These are phyloP conservation scores for Didymella glomerata DNA, from an alignment of 2,329 filamentous ascomycete genomes.

Conservation along the genomic window DNA sequence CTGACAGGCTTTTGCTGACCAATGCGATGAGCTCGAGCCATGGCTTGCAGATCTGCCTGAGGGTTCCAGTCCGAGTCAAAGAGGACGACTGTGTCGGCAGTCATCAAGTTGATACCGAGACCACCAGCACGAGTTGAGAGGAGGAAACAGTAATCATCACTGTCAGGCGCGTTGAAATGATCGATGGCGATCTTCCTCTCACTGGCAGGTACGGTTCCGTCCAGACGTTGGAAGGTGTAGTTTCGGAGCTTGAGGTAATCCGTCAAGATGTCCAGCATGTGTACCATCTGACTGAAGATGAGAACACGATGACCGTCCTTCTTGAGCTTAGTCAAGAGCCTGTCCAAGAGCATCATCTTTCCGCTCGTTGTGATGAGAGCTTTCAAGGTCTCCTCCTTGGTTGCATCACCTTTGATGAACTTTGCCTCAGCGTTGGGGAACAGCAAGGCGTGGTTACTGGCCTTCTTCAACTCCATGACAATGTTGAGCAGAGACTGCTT, in stretches of 20 bases:
- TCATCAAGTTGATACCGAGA: constrained; percentile 99
- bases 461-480: constrained; percentile 99
- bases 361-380: constrained; percentile 95
- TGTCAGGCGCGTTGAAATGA: constrained; percentile 96
- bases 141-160: constrained; percentile 95
- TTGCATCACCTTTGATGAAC: constrained; percentile 79
- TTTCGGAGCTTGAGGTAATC: constrained; percentile 92
- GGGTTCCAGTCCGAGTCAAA: constrained; percentile 99
- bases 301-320: constrained; percentile 93
- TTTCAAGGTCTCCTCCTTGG: constrained; percentile 89
- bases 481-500: constrained; percentile 97
- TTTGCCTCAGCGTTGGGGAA: constrained; percentile 93
- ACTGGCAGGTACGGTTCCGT: constrained; percentile 90
- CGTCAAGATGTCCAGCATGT: constrained; percentile 94
- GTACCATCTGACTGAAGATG: constrained; percentile 99
- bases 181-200: constrained; percentile 94
- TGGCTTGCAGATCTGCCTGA: constrained; percentile 95
- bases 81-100: constrained; percentile 94
- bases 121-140: constrained; percentile 95
- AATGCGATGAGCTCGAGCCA: constrained; percentile 97
- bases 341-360: constrained; percentile 99
- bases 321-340: constrained; percentile 91
- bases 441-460: constrained; percentile 98
- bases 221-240: constrained; percentile 94
- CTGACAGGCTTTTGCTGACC: constrained; percentile 96